These are phyloP conservation scores for Botryotinia globosa DNA, from an alignment of 2,329 filamentous ascomycete genomes.

Conservation along the genomic window DNA sequence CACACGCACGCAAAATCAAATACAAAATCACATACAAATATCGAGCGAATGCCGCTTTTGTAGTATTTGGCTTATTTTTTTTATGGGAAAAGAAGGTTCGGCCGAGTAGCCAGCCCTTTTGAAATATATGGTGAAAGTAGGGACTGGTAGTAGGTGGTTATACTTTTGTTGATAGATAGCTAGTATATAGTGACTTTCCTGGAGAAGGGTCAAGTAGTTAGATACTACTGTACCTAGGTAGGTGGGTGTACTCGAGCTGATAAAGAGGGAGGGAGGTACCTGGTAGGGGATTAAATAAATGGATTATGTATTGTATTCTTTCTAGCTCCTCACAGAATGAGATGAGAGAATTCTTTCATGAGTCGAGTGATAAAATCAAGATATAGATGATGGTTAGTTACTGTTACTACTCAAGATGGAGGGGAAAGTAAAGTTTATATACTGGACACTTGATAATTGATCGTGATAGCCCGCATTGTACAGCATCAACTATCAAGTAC, in stretches of 20 bases:
- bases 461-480: background rate
- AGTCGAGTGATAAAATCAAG: background rate
- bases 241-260: background rate
- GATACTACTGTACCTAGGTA: too few species aligned
- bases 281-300: background rate
- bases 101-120: background rate
- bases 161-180: background rate
- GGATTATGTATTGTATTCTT: background rate
- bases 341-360: background rate
- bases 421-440: constrained; percentile 5
- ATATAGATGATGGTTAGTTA: constrained; percentile 10
- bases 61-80: background rate
- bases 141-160: background rate
- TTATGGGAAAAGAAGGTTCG: background rate
- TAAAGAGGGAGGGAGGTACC: background rate
- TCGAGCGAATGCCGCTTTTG: constrained; percentile 9
- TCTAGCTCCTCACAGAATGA: background rate
- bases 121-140: background rate
- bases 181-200: background rate
- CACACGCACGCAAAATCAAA: background rate
- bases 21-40: background rate
- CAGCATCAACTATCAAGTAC: background rate
- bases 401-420: constrained; percentile 11
- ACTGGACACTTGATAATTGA: background rate
- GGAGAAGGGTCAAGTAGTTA: background rate